Percentiles rank a stretch among this genome's conserved stretches.
Conservation (phyloP, 768 basidiomycete species). For the Trametes cinnabarina region DNA sequence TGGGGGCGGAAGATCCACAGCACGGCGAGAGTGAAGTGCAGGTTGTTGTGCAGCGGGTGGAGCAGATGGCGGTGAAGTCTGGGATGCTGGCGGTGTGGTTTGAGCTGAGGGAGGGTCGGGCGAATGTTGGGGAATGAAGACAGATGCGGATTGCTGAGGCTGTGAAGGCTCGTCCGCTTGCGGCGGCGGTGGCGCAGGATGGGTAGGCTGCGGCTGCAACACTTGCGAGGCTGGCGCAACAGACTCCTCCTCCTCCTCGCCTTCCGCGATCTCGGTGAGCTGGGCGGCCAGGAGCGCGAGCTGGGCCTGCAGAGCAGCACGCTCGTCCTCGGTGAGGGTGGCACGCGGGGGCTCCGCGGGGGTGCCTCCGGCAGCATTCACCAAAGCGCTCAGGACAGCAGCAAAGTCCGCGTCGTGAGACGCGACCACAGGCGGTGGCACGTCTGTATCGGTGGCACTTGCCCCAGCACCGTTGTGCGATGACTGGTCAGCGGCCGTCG, state of each 20-base stretch:
- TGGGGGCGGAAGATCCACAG: neutral
- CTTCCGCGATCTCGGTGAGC: constrained; percentile 61
- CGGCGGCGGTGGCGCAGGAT: neutral
- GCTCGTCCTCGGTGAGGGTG: constrained; percentile 41
- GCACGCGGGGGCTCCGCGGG: constrained; percentile 12
- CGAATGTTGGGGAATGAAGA: neutral
- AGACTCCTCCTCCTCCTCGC: constrained; percentile 28
- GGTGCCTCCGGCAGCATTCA: constrained; percentile 7
- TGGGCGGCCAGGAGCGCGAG: constrained; percentile 72
- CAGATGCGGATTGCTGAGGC: neutral
- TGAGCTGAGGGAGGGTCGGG: neutral
- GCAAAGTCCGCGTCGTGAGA: constrained; percentile 17
- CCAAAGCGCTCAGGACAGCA: constrained; percentile 3
- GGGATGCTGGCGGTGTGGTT: neutral
- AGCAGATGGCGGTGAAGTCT: too few species aligned
- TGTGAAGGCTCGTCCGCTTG: neutral
- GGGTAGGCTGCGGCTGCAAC: neutral
- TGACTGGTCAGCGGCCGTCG: neutral
- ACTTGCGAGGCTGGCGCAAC: neutral
- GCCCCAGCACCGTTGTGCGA: neutral
- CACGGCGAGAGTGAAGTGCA: neutral
- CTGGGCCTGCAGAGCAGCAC: constrained; percentile 72
- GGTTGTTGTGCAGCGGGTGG: too few species aligned
- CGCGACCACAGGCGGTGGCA: constrained; percentile 10
- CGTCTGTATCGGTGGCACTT: neutral